Evolutionary conservation across 2,329 filamentous ascomycete species (phyloP), one percentile per base, ranked within the genome.

Genomic region (Sporothrix protearum): DNA sequence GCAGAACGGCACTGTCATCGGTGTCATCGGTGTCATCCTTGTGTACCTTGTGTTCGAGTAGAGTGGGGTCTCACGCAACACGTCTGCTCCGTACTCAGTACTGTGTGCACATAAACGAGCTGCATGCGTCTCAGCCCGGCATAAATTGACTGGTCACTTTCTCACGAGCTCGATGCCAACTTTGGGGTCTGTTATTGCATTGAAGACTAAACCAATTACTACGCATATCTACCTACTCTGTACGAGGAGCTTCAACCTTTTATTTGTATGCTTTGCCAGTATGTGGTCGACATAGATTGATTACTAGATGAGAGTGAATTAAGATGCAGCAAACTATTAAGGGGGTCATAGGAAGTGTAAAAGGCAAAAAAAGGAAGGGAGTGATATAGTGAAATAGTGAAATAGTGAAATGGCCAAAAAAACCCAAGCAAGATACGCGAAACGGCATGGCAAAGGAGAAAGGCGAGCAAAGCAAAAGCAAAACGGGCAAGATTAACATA

Each of bases 321-420:
- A 3, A 68, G 30, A 68, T 16, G 12, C 49, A 53, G 42, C 61
- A 67, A 45, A 72, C 67, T 70, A 72, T 70, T 70, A 72, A 67
- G 61, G 57, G 70, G 57, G 55, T 69, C 10, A 47, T 47, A 47
- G 16, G 42, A 47, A 47, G 42, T 36, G 42, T 47, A 47, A 47
- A 47, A 47, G 14, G 14, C 12, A 42, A 42, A 16, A 47, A 47
- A 47, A 14, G 42, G 19, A 14, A 14, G 57, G 59, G n/a, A n/a
- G n/a, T n/a, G n/a, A n/a, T n/a, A n/a, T n/a, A 49, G 53, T 61
- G 33, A 25, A 45, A n/a, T 68, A 30, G n/a, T 64, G 25, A 66
- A 49, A 47, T 42, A 22, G 33, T 69, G 33, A 67, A 69, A 45
- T 53, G 36, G 51, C 33, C 67, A 69, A 25, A 69, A 25, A 57